Base-by-base conservation (phyloP, 208 protist genomes). In the Tritrichomonas foetus region DNA sequence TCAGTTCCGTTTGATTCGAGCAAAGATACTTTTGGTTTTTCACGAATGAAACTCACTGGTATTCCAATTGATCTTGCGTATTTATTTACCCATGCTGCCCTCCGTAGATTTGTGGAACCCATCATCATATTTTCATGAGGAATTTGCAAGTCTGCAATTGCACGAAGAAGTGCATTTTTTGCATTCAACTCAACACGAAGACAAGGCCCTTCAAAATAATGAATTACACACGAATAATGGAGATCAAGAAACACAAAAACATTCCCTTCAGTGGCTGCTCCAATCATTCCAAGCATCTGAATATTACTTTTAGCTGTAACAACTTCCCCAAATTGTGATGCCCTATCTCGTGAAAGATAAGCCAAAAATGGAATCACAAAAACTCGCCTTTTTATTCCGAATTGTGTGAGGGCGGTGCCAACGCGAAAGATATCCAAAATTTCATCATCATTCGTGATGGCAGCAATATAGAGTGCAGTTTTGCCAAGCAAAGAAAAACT, bases 181-280 rank as follows among this genome's bases (percentile, higher is more conserved):
- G 33, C 69, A 47, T 78, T n/a, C 5, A 78, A 44, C 44, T 78
- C 69, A 78, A 78, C 25, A 9, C 69, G 27, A 27, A 78, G 33
- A 20, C 69, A 78, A 20, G 69, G 36, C 1, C 69, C 69, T 78
- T 78, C 69, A 20, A 78, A 78, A 78, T 78, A 78, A 47, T 78
- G 69, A 13, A 78, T 16, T 5, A 78, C 5, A 20, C 69, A 36
- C 1, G 69, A 5, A 27, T 2, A 44, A 44, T 78, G 69, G 44
- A 78, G 69, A 78, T 78, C 69, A 9, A 78, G 20, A 47, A 78
- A 78, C 39, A 78, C 36, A 78, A 78, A 78, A 78, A 78, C 36
- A 25, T 78, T 78, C 44, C 69, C 69, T 78, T 78, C 69, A 78
- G 5, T 44, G 8, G 64, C 27, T 36, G 33, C 69, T 8, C 69